phyloP scores from a whole-genome alignment of 2,329 filamentous ascomycete species.

The Diaporthe citri region DNA sequence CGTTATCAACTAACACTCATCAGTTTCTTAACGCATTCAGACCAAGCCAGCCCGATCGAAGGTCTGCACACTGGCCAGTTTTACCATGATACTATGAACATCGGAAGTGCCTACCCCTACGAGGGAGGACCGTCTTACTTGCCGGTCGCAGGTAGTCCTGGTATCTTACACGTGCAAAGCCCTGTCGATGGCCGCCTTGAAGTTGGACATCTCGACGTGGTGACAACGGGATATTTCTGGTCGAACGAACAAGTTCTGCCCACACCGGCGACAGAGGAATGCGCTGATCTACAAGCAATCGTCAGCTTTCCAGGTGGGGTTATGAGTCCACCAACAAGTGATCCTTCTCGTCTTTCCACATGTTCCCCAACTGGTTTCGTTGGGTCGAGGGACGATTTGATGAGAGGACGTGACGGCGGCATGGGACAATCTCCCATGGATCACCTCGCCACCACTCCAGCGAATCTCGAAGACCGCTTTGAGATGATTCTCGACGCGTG shows the following conservation, averaged over 20 bases:
- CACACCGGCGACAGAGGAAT: background rate
- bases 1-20: background rate
- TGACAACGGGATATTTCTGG: background rate
- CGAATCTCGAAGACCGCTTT: background rate
- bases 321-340: background rate
- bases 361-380: background rate
- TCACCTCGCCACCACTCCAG: background rate
- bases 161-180: no score
- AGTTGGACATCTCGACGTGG: no score
- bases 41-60: background rate
- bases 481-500: background rate
- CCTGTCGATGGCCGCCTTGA: background rate
- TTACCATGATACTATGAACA: background rate
- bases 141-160: background rate
- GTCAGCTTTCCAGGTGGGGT: background rate
- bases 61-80: background rate
- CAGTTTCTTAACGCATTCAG: background rate
- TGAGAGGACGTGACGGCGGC: background rate
- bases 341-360: background rate
- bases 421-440: background rate
- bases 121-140: background rate
- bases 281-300: background rate
- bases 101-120: no score
- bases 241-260: background rate
- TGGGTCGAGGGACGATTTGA: background rate